Base-by-base conservation (phyloP, 2,329 filamentous ascomycete genomes). In the Pezicula neosporulosa region DNA sequence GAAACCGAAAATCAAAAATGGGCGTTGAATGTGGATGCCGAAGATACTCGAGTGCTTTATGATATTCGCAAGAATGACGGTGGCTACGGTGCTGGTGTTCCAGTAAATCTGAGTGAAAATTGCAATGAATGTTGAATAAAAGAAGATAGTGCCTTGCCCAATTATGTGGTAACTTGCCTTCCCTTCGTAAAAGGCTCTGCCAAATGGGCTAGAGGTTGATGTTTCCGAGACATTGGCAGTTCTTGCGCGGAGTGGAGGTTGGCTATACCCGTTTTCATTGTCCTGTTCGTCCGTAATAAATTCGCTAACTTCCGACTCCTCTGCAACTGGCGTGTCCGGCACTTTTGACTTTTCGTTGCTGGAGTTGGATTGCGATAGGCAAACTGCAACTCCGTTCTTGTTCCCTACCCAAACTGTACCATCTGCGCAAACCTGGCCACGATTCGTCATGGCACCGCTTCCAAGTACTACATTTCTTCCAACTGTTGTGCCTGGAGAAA, bases 161-260 rank as follows among this genome's bases (percentile, higher is more conserved):
- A 77, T 65, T 24, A 82, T 78, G 39, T 68, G 67, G 65, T 80
- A 82, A 1, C 73, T 68, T 2, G 78, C 76, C 44, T 74, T 64
- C 16, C 70, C 69, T 42, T 74, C 67, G 64, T 81, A 81, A 63
- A 81, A 82, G 2, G 79, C 78, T 8, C 77, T 71, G 28, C 78
- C 78, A 55, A 82, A 82, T 0, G 79, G 78, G 24, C 62, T 68
- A 3, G 70, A 70, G 8, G 66, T 55, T 18, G 24, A 24, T 24
- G 24, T 6, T 24, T 24, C 24, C 24, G 24, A 24, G 7, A 4
- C 24, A 6, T 24, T 4, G 24, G 24, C 24, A 24, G 24, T 24
- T 1, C 24, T 24, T 24, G 24, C 5, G 24, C 7, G 6, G 1
- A 6, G 24, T 24, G 24, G 24, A 24, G 24, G 24, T 4, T 15